Percentiles rank a stretch among this genome's conserved stretches.
Evolutionary conservation across 2,329 filamentous ascomycete genomes (phyloP).

Genomic region (Diplodia corticola): DNA sequence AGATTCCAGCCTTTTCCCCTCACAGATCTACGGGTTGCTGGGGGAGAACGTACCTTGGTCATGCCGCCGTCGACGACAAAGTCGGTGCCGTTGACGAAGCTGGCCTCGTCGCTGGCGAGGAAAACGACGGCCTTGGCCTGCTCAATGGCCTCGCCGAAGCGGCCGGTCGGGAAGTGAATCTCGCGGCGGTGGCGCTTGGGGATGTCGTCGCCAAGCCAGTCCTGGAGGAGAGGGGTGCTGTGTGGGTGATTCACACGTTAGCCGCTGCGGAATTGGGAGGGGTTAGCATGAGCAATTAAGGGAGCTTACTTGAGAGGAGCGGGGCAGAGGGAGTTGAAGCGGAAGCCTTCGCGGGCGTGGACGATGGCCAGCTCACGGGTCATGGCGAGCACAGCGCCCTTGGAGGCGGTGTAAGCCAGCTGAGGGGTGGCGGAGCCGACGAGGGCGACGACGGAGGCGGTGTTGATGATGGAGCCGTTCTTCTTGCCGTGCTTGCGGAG

Average conservation of each 20-base stretch:
- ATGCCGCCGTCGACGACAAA: conserved; percentile 96
- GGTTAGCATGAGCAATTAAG: background rate
- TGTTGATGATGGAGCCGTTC: conserved; percentile 85
- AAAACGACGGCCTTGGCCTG: conserved; percentile 89
- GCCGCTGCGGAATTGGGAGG: background rate
- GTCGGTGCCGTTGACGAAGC: conserved; percentile 87
- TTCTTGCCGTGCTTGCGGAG: conserved; percentile 79
- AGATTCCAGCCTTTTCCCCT: conserved; percentile 39
- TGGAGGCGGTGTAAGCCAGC: conserved; percentile 89
- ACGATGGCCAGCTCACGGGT: conserved; percentile 90
- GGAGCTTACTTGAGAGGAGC: conserved; percentile 74
- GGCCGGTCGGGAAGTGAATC: conserved; percentile 83
- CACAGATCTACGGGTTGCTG: conserved; percentile 26
- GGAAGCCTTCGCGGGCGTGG: conserved; percentile 83
- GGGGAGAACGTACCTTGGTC: conserved; percentile 61
- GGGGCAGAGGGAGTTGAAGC: conserved; percentile 89
- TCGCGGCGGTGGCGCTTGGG: conserved; percentile 80
- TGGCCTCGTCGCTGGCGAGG: conserved; percentile 81
- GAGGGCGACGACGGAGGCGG: conserved; percentile 82
- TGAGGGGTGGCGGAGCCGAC: conserved; percentile 86
- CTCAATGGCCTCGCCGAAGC: conserved; percentile 92
- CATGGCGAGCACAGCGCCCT: conserved; percentile 87
- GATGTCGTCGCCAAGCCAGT: conserved; percentile 87
- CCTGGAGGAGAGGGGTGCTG: conserved; percentile 81
- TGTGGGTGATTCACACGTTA: background rate